phyloP scores from a whole-genome alignment of 306 rosid species.

The Begonia loranthoides region DNA sequence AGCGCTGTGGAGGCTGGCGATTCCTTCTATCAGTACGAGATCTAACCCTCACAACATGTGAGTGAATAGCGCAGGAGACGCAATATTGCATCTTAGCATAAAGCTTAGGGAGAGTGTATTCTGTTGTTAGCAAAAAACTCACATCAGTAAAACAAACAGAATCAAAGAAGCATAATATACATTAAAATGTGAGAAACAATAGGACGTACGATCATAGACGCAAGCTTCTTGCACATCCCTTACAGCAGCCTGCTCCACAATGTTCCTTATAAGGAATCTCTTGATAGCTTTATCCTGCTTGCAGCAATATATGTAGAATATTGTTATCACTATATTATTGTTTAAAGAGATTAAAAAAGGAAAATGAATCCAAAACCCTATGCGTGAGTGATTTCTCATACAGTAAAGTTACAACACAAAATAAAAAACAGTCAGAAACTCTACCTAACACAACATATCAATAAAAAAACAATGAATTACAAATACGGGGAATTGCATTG shows the following conservation, averaged over 20 bases:
- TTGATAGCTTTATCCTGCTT: slow-evolving; percentile 71
- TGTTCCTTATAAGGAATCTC: slow-evolving; percentile 87
- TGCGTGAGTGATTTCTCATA: no score
- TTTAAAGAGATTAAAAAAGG: no score
- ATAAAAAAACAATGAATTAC: neutral
- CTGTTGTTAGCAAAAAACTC: slow-evolving; percentile 18
- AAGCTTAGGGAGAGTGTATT: slow-evolving; percentile 83
- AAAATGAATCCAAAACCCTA: no score
- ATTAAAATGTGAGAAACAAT: neutral
- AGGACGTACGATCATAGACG: slow-evolving; percentile 59
- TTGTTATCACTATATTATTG: no score
- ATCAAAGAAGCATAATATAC: neutral
- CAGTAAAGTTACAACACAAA: neutral
- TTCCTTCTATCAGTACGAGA: slow-evolving; percentile 80
- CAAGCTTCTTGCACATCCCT: slow-evolving; percentile 98
- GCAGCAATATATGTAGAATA: neutral
- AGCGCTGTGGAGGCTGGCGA: slow-evolving; percentile 92
- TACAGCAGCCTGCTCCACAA: slow-evolving; percentile 94
- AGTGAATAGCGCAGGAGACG: slow-evolving; percentile 93
- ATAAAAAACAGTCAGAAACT: neutral
- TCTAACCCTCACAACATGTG: slow-evolving; percentile 93
- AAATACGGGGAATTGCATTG: no score
- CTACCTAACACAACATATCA: neutral
- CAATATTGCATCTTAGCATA: slow-evolving; percentile 96
- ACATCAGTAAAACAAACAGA: neutral